These are phyloP conservation scores for Trichosporon sp. DNA, from an alignment of 1,284 basidiomycete genomes.

Conservation along the genomic window DNA sequence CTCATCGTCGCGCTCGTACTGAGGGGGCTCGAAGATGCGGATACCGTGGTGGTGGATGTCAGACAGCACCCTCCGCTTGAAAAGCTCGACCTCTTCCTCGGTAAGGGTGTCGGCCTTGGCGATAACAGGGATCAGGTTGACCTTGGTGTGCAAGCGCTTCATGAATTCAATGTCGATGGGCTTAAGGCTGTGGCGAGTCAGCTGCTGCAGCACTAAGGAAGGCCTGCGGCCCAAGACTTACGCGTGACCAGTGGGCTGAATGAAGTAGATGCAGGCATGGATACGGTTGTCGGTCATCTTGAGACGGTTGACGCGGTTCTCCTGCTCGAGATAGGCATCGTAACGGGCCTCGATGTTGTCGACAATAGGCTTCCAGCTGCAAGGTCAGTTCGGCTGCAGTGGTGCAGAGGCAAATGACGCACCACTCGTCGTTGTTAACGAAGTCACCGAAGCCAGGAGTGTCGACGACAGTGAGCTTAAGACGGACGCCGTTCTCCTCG, in stretches of 20 bases:
- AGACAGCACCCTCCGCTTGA: constrained; percentile 84
- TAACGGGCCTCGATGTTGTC: constrained; percentile 96
- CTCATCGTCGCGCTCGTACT: constrained; percentile 94
- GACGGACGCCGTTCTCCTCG: constrained; percentile 90
- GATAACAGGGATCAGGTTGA: constrained; percentile 95
- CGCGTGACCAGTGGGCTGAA: constrained; percentile 96
- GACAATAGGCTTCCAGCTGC: constrained; percentile 92
- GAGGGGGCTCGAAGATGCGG: constrained; percentile 91
- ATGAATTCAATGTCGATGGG: constrained; percentile 97
- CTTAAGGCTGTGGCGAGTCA: constrained; percentile 62
- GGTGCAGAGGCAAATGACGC: constrained; percentile 22
- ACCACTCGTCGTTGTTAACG: constrained; percentile 97
- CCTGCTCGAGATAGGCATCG: constrained; percentile 93
- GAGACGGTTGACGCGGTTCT: constrained; percentile 83
- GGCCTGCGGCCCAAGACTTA: constrained; percentile 52
- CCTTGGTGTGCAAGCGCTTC: constrained; percentile 88
- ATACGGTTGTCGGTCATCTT: constrained; percentile 53
- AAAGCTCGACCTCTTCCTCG: constrained; percentile 83
- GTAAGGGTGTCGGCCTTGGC: constrained; percentile 95
- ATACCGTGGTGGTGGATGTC: constrained; percentile 92
- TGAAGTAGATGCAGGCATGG: constrained; percentile 84
- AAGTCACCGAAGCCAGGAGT: constrained; percentile 96
- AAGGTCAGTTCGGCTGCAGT: background rate
- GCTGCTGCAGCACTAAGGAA: background rate
- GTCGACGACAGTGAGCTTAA: constrained; percentile 94